These are phyloP conservation scores for Saccharum hybrid DNA, from an alignment of 202 grass and related monocot genomes.

Conservation along the genomic window DNA sequence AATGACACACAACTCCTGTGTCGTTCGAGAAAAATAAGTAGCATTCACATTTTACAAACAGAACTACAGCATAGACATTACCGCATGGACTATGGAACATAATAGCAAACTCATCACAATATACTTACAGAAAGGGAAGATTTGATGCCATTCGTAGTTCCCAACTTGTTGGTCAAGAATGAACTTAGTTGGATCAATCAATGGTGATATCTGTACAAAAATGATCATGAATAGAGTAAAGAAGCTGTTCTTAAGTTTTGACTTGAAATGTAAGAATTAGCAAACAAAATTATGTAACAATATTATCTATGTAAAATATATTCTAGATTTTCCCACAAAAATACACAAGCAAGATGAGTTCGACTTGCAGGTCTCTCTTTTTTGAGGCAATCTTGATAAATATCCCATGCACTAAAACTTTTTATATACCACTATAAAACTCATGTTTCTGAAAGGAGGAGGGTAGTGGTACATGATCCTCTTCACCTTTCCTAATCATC, in stretches of 20 bases:
- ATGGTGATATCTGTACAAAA: constrained; percentile 72
- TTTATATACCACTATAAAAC: neutral
- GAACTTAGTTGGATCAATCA: constrained; percentile 92
- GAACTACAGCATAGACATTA: constrained; percentile 1
- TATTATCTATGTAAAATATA: constrained; percentile 19
- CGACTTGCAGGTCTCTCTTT: neutral
- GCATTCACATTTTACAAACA: neutral
- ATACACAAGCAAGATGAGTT: neutral
- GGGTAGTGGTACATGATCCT: neutral
- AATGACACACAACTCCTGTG: too few relatives aligned
- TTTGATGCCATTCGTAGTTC: constrained; percentile 89
- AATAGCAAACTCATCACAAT: constrained; percentile 16
- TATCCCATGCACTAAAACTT: neutral
- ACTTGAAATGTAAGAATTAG: neutral
- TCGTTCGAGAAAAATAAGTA: neutral
- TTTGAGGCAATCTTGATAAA: neutral
- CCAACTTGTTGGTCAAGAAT: constrained; percentile 62
- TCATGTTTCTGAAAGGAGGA: neutral
- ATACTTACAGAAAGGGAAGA: constrained; percentile 88
- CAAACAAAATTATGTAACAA: neutral
- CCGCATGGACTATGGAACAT: constrained; percentile 19
- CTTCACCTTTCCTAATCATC: neutral
- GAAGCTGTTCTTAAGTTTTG: constrained; percentile 15
- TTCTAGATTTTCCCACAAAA: neutral
- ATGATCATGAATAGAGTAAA: constrained; percentile 20